Percentiles rank a stretch among this genome's conserved stretches.
Evolutionary conservation across 768 basidiomycete genomes (phyloP).

Genomic region (Podaxis carcinomalis): DNA sequence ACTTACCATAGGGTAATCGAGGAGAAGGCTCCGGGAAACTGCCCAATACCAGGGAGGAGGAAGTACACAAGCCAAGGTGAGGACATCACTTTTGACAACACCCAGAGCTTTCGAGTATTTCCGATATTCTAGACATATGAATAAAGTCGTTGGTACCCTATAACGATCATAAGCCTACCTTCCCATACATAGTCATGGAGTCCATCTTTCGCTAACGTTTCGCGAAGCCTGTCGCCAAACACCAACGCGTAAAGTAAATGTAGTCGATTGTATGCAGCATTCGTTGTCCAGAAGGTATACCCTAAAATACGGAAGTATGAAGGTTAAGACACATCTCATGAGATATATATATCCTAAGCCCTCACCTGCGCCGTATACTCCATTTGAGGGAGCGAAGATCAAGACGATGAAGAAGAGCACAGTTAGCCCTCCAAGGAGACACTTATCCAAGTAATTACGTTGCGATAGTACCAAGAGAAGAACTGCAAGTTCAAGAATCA

Average conservation of each 20-base stretch:
- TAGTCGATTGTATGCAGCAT: constrained; percentile 32
- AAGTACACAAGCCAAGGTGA: constrained; percentile 21
- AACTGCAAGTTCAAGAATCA: constrained; percentile 22
- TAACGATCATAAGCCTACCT: too few species aligned
- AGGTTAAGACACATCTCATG: not conserved
- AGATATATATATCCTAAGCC: not conserved
- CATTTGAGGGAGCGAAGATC: constrained; percentile 29
- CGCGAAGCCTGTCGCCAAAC: constrained; percentile 27
- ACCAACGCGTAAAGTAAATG: constrained; percentile 33
- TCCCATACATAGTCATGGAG: constrained; percentile 3
- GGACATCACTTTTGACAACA: constrained; percentile 22
- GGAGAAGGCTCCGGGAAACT: too few species aligned
- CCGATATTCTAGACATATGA: constrained; percentile 28
- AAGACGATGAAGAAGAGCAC: constrained; percentile 19
- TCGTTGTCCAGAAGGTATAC: constrained; percentile 36
- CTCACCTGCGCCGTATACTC: constrained; percentile 30
- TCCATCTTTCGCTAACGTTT: constrained; percentile 34
- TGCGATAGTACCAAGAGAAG: constrained; percentile 18
- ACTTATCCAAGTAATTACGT: constrained; percentile 17
- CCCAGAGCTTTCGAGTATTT: constrained; percentile 27
- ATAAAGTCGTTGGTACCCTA: too few species aligned
- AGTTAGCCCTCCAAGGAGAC: constrained; percentile 4
- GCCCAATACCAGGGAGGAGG: too few species aligned
- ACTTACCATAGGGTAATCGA: too few species aligned
- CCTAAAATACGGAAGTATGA: constrained; percentile 18